These are phyloP conservation scores for Kwoniella sp. DNA, from an alignment of 768 basidiomycete species.

Conservation along the genomic window DNA sequence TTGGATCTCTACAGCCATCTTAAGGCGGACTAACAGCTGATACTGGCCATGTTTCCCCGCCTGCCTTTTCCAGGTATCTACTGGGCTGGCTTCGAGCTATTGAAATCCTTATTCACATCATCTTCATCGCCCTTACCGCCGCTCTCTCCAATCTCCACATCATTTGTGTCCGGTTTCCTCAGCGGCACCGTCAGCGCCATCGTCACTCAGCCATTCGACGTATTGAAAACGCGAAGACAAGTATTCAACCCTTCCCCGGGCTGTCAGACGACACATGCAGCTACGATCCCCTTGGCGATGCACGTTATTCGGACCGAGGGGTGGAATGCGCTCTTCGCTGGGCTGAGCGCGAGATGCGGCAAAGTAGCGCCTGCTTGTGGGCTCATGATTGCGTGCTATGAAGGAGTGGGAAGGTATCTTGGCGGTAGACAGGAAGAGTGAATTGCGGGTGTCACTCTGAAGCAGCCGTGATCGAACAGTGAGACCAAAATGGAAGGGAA, in stretches of 20 bases:
- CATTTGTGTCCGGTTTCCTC: conserved; percentile 86
- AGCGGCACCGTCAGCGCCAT: conserved; percentile 84
- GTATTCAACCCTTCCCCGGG: conserved; percentile 59
- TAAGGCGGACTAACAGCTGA: background rate
- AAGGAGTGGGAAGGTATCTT: conserved; percentile 62
- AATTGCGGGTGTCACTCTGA: no score
- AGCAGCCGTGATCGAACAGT: no score
- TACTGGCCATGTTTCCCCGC: background rate
- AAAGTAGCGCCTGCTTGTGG: conserved; percentile 98
- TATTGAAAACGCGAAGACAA: conserved; percentile 91
- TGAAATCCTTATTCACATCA: conserved; percentile 68
- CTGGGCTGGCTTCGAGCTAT: conserved; percentile 90
- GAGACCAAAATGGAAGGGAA: no score
- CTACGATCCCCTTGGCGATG: conserved; percentile 67
- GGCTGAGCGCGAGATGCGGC: conserved; percentile 80
- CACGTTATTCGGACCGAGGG: conserved; percentile 81
- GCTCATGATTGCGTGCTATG: conserved; percentile 95
- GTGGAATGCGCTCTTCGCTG: conserved; percentile 73
- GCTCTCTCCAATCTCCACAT: conserved; percentile 63
- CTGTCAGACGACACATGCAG: conserved; percentile 54
- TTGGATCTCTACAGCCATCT: background rate
- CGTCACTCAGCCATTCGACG: conserved; percentile 92
- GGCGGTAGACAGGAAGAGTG: conserved; percentile 30
- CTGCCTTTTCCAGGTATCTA: conserved; percentile 62
- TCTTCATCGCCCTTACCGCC: conserved; percentile 55